Conservation (phyloP, 768 basidiomycete genomes). For the Leucocoprinus birnbaumii region DNA sequence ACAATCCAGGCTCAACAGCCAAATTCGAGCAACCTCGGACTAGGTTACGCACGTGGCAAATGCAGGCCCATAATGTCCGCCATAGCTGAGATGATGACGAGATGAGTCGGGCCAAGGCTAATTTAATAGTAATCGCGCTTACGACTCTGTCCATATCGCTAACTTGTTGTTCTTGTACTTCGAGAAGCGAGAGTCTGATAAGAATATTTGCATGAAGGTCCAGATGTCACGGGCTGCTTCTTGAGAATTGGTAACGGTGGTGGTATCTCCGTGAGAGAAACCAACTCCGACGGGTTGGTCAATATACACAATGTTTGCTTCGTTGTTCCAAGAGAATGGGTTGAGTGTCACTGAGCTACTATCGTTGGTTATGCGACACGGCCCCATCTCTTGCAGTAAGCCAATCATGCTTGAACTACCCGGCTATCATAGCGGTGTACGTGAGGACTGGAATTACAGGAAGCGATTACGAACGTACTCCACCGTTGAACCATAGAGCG, state of each 20-base stretch:
- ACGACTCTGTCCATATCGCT: conserved; percentile 67
- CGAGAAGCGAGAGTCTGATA: conserved; percentile 50
- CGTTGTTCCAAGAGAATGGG: conserved; percentile 57
- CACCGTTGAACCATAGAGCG: conserved; percentile 66
- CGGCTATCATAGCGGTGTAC: no score
- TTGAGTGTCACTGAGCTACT: conserved; percentile 45
- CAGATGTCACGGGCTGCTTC: conserved; percentile 56
- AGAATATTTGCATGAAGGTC: conserved; percentile 63
- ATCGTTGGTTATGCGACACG: conserved; percentile 64
- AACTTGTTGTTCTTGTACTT: conserved; percentile 42
- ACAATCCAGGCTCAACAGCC: not conserved
- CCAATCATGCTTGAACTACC: conserved; percentile 60
- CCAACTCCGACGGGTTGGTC: conserved; percentile 65
- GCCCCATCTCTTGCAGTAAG: conserved; percentile 73
- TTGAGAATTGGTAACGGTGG: conserved; percentile 44
- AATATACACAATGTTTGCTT: conserved; percentile 56
- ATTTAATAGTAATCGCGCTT: conserved; percentile 13
- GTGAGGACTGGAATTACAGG: no score
- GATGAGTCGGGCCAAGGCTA: not conserved
- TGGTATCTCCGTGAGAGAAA: conserved; percentile 53
- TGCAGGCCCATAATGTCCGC: conserved; percentile 68
- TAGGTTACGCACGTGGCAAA: conserved; percentile 58
- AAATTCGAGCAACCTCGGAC: not conserved
- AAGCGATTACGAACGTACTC: conserved; percentile 29
- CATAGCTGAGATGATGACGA: conserved; percentile 41